Evolutionary conservation across 345 rosid genomes (phyloP).

Genomic region (Citrus trifoliata): DNA sequence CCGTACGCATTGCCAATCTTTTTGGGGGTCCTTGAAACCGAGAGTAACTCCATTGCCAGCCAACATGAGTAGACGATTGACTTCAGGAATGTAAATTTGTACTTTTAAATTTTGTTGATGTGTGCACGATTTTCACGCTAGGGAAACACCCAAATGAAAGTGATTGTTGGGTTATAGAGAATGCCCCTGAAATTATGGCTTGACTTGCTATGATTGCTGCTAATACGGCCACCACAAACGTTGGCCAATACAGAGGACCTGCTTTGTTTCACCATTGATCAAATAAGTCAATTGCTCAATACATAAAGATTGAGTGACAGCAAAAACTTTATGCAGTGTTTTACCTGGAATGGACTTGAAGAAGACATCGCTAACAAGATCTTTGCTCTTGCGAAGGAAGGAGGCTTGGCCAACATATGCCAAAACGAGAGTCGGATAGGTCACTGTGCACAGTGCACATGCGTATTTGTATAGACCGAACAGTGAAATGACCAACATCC

Average conservation of each 20-base stretch:
- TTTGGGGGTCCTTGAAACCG: constrained; percentile 41
- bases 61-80: constrained; percentile 47
- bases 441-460: constrained; percentile 29
- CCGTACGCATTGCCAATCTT: constrained; percentile 60
- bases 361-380: constrained; percentile 25
- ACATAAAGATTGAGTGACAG: not conserved
- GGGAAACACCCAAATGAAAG: constrained; percentile 53
- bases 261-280: not conserved
- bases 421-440: constrained; percentile 40
- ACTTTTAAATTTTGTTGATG: constrained; percentile 41
- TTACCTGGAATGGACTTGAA: constrained; percentile 36
- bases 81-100: constrained; percentile 52
- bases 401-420: constrained; percentile 46
- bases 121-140: constrained; percentile 47
- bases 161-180: constrained; percentile 56
- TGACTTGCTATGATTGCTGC: constrained; percentile 56
- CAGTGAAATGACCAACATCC: constrained; percentile 54
- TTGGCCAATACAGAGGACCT: constrained; percentile 49
- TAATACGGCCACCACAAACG: constrained; percentile 36
- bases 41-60: constrained; percentile 42
- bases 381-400: constrained; percentile 32
- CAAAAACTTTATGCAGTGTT: no score
- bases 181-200: constrained; percentile 54
- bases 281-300: not conserved
- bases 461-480: constrained; percentile 45